Evolutionary conservation across 768 basidiomycete species (phyloP), one percentile per base, ranked within the genome.

Genomic region (Gloeophyllum trabeum): DNA sequence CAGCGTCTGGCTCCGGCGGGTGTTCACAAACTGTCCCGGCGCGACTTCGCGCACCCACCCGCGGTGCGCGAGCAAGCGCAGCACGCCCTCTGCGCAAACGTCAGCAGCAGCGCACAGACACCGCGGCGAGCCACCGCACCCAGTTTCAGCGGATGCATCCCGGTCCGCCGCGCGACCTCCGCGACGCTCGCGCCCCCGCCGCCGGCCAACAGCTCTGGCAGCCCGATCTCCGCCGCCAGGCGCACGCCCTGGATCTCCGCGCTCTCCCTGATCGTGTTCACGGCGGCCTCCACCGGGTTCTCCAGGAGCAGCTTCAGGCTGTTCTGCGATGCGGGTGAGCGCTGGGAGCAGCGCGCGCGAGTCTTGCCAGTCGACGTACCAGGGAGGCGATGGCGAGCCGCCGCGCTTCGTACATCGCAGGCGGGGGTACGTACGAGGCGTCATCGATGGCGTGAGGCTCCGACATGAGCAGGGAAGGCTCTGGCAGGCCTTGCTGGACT

Each of bases 11-110:
- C 62, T 63, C 25, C 59, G 51, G 5, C 62, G 57, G 45, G 61
- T 63, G 44, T 63, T 63, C 20, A 62, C 62, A 42, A 65, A 65
- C 34, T 55, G 56, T 4, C 63, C 62, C 26, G 57, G 58, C 40
- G 54, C 59, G 4, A 59, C 43, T 47, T 65, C 62, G 21, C 61
- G 55, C 54, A 62, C 61, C 56, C 60, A 64, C 13, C 62, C 61
- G 46, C 61, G 61, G 14, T 55, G 54, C 25, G 64, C 55, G 25
- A 65, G 49, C 13, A 63, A 55, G 24, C 64, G 61, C 7, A 64
- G 46, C 6, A 58, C 54, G 24, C 58, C 61, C 42, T 65, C 62
- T 63, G 14, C 14, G 28, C n/a, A n/a, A n/a, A 16, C 10, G 28
- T 32, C 10, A 16, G 28, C 16, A 10, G 28, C 10, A 16, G 10